Evolutionary conservation across 2,329 filamentous ascomycete species (phyloP), one percentile per base, ranked within the genome.

Genomic region (Colletotrichum viniferum): DNA sequence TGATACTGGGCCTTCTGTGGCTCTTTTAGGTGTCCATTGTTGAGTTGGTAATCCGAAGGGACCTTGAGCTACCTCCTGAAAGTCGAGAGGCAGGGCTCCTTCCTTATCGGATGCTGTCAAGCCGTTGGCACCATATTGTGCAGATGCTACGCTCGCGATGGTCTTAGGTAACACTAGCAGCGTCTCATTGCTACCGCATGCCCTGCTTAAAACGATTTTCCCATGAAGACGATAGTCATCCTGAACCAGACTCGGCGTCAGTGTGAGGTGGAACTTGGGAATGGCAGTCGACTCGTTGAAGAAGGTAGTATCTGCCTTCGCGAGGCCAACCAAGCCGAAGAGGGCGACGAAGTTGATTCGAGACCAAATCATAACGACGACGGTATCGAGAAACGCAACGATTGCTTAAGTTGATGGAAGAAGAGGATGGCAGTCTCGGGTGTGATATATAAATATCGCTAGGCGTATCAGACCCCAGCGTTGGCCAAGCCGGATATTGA

Each of bases 61-160:
- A 18, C 62, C 62, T 34, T 13, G 18, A 4, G 24, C 24, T 9
- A 71, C 63, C n/a, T 67, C 32, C 26, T 66, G 56, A 21, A 73
- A 61, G 28, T 69, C 68, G 26, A 77, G 71, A 21, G 64, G 4
- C 58, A 77, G 36, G 12, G 62, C n/a, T 30, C 77, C 56, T 64
- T 67, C 38, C 56, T 77, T 32, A 13, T 68, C 69, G 14, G 55
- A 43, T 32, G 69, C 61, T 2, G 34, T 52, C 16, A 70, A 16
- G 18, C 62, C 71, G 21, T 30, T 28, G 12, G 60, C 13, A 10
- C 64, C 66, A 4, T 70, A 66, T 36, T 74, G 60, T 8, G 66
- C 66, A 7, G 66, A 24, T 2, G 55, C 14, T 6, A 68, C 36
- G 21, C 64, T 67, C 2, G 69, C 69, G 7, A 72, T 67, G 5